Percentiles rank a stretch among this genome's conserved stretches.
These are phyloP conservation scores for Setomelanomma holmii DNA, from an alignment of 2,329 filamentous ascomycete species.

Conservation along the genomic window DNA sequence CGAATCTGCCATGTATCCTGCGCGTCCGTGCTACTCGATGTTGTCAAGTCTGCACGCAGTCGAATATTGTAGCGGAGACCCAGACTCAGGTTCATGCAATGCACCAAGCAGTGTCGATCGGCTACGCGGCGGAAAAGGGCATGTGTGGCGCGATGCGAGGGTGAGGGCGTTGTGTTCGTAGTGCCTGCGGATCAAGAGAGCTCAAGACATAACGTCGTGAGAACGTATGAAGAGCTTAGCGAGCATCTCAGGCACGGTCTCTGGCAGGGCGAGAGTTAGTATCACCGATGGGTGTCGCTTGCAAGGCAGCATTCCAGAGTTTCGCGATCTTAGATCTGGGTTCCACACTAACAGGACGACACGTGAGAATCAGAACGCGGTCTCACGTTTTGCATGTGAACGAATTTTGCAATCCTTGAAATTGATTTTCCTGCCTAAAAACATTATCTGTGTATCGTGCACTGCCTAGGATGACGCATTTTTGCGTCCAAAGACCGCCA, in stretches of 20 bases:
- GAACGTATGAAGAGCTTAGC: not conserved
- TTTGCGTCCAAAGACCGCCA: conserved; percentile 36
- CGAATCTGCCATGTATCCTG: conserved; percentile 70
- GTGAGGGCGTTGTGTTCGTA: not conserved
- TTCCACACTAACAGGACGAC: conserved; percentile 11
- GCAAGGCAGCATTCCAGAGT: conserved; percentile 12
- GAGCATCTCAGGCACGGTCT: not conserved
- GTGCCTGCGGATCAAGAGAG: not conserved
- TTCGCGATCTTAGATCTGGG: conserved; percentile 6
- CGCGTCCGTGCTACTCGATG: not conserved
- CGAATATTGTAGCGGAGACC: too few species aligned
- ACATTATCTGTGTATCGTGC: conserved; percentile 46
- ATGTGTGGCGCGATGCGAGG: not conserved
- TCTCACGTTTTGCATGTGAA: conserved; percentile 28
- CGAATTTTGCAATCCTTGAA: conserved; percentile 1
- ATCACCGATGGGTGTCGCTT: not conserved
- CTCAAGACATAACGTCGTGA: not conserved
- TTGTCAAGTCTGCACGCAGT: too few species aligned
- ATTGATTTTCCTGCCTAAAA: conserved; percentile 21
- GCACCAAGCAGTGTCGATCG: not conserved
- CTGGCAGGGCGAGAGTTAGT: not conserved
- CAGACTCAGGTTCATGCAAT: too few species aligned
- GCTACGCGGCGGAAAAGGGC: not conserved
- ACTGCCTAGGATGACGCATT: conserved; percentile 35
- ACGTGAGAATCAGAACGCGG: conserved; percentile 29